These are phyloP conservation scores for Brassica juncea DNA, from an alignment of 345 rosid species.

Conservation along the genomic window DNA sequence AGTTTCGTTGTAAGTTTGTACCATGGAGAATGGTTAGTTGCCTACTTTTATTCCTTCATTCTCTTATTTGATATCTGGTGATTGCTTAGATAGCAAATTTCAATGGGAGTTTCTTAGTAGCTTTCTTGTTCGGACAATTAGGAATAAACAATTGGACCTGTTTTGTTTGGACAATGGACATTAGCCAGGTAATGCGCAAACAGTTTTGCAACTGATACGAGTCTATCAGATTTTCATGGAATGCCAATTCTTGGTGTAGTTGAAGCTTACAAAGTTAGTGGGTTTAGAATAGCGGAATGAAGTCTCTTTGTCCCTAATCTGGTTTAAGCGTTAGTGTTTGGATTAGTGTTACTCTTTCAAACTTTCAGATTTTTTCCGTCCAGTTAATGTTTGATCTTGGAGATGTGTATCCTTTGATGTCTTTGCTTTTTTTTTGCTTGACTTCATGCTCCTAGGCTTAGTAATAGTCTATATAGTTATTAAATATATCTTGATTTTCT, in stretches of 20 bases:
- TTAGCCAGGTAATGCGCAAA: no score
- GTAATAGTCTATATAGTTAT: constrained; percentile 6
- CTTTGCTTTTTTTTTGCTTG: background rate
- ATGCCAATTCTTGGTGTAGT: background rate
- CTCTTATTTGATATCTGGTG: background rate
- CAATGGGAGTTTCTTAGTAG: background rate
- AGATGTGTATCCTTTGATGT: background rate
- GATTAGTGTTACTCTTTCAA: no score
- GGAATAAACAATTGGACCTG: background rate
- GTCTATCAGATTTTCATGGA: background rate
- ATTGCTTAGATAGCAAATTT: no score
- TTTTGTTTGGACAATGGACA: background rate
- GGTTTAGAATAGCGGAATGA: no score
- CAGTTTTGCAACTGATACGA: background rate
- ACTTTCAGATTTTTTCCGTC: no score
- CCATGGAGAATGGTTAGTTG: no score
- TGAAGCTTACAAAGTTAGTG: no score
- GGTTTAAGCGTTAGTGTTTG: no score
- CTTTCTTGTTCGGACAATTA: background rate
- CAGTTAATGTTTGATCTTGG: no score
- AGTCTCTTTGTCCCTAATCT: no score
- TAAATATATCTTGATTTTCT: constrained; percentile 47
- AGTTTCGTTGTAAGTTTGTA: constrained; percentile 63
- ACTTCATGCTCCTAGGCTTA: background rate
- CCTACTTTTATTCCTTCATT: background rate